Conservation (phyloP, 768 basidiomycete species). For the Epithele typhae region DNA sequence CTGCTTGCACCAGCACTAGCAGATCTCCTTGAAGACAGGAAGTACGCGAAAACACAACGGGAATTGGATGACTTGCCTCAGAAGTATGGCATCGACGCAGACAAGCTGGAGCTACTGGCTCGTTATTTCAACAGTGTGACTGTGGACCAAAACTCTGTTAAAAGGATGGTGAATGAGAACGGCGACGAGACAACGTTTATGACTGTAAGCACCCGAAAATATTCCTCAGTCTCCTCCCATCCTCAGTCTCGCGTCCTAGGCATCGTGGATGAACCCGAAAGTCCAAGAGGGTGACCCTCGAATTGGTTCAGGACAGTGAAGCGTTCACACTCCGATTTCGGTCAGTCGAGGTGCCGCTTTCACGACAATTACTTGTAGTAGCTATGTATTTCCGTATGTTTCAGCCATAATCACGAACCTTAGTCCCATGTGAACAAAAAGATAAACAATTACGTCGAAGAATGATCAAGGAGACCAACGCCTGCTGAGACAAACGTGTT, state of each 20-base stretch:
- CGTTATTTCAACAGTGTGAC: slow-evolving; percentile 63
- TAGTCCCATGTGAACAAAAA: too few species aligned
- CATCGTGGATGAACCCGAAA: slow-evolving; percentile 6
- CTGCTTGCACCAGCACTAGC: slow-evolving; percentile 49
- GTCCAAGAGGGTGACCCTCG: background rate
- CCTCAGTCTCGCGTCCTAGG: background rate
- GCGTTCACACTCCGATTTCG: too few species aligned
- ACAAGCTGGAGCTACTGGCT: slow-evolving; percentile 47
- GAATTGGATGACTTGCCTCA: slow-evolving; percentile 49
- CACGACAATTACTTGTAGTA: too few species aligned
- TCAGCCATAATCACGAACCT: too few species aligned
- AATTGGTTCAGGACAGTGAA: too few species aligned
- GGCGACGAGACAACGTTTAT: slow-evolving; percentile 52
- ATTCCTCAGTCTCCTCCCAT: background rate
- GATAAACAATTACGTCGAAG: too few species aligned
- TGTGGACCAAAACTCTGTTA: slow-evolving; percentile 42
- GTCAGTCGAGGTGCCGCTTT: too few species aligned
- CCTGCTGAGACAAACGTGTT: too few species aligned
- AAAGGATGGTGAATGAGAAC: slow-evolving; percentile 42
- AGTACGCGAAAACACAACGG: slow-evolving; percentile 34
- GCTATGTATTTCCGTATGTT: too few species aligned
- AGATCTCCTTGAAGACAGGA: slow-evolving; percentile 61
- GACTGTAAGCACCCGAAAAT: slow-evolving; percentile 32
- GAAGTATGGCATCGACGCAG: slow-evolving; percentile 51
- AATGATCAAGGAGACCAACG: too few species aligned